Conservation (phyloP, 345 rosid species). For the Erucastrum elatum region DNA sequence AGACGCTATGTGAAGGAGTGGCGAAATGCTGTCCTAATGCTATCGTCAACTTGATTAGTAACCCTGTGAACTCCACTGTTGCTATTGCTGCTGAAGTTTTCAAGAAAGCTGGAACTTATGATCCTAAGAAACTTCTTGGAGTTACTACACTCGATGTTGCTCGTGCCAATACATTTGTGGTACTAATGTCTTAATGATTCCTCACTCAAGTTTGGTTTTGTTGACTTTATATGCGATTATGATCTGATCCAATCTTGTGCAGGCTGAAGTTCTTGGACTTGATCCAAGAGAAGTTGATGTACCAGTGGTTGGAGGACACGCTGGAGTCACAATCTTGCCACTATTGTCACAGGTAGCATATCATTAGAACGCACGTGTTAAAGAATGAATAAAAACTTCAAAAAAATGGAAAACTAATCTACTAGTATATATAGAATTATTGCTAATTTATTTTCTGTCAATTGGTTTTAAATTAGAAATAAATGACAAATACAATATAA, state of each 20-base stretch:
- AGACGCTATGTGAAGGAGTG: constrained; percentile 73
- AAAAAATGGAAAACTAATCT: too few species aligned
- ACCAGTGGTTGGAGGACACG: constrained; percentile 97
- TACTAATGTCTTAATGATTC: constrained; percentile 17
- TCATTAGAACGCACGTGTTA: background rate
- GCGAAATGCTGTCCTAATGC: constrained; percentile 74
- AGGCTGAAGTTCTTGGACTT: constrained; percentile 97
- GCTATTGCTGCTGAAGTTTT: constrained; percentile 86
- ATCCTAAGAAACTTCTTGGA: constrained; percentile 76
- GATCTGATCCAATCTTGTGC: constrained; percentile 29
- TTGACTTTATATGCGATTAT: background rate
- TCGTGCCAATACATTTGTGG: constrained; percentile 89
- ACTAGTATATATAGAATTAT: too few species aligned
- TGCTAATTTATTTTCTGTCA: too few species aligned
- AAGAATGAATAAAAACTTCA: too few species aligned
- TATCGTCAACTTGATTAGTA: constrained; percentile 75
- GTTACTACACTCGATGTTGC: constrained; percentile 89
- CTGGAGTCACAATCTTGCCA: constrained; percentile 94
- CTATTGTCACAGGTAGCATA: constrained; percentile 76
- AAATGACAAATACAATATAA: too few species aligned
- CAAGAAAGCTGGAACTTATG: constrained; percentile 78
- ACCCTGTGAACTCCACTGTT: constrained; percentile 87
- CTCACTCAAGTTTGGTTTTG: constrained; percentile 7
- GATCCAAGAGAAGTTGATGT: constrained; percentile 95
- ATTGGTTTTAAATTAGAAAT: too few species aligned